Evolutionary conservation across 768 basidiomycete genomes (phyloP).

Genomic region (Leccinum sublutescens): DNA sequence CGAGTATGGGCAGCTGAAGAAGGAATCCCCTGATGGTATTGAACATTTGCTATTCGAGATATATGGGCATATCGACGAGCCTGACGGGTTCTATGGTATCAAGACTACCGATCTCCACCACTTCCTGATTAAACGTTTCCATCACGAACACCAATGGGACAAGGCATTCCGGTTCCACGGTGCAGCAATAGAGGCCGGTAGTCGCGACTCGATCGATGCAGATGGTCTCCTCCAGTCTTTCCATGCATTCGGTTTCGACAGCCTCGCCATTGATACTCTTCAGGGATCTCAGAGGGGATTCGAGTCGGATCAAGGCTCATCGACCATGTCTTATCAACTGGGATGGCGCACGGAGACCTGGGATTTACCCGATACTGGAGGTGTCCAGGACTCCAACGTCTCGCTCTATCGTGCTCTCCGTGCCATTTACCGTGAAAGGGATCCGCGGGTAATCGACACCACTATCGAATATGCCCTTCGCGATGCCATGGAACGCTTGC

Average conservation of each 20-base stretch:
- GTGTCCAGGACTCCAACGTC: constrained; percentile 46
- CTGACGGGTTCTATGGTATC: constrained; percentile 97
- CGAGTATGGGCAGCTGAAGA: constrained; percentile 41
- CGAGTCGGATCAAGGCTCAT: constrained; percentile 30
- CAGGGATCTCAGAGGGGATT: constrained; percentile 40
- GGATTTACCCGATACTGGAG: constrained; percentile 76
- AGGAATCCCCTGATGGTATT: constrained; percentile 33
- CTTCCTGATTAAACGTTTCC: constrained; percentile 81
- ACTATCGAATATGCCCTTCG: constrained; percentile 51
- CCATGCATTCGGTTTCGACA: constrained; percentile 87
- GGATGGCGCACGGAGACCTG: constrained; percentile 96
- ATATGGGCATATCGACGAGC: constrained; percentile 94
- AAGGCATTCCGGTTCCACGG: constrained; percentile 90
- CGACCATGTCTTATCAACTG: constrained; percentile 67
- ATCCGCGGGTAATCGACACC: constrained; percentile 44
- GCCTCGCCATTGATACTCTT: constrained; percentile 73
- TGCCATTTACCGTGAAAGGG: constrained; percentile 78
- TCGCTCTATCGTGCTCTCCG: constrained; percentile 78
- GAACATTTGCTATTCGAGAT: constrained; percentile 87
- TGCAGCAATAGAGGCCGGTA: constrained; percentile 70
- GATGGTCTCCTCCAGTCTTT: constrained; percentile 77
- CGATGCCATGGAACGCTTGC: constrained; percentile 64
- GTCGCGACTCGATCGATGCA: constrained; percentile 40
- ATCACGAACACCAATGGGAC: constrained; percentile 92
- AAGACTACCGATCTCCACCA: constrained; percentile 71